Base-by-base conservation (phyloP, 176 grass and related monocot genomes). In the barley (Hordeum vulgare) region DNA sequence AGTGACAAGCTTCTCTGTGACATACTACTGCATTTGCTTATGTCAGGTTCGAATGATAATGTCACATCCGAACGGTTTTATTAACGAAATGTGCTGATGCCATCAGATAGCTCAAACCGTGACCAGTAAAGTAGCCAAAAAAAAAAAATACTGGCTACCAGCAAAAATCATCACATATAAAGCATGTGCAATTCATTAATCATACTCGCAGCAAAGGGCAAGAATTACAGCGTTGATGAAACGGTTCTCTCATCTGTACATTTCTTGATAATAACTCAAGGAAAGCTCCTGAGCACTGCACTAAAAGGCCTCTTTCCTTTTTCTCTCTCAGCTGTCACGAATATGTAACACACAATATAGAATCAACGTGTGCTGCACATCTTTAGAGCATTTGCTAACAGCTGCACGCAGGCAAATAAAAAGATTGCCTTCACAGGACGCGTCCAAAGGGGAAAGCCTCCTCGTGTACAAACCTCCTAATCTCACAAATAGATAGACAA, bases 361-460 rank as follows among this genome's bases (percentile, higher is more conserved):
- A 72, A 28, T 53, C 33, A 34, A 56, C 57, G 82, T 79, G 84
- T 61, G 47, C 75, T 68, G 61, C 47, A 59, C 5, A 24, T 74
- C 76, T 90, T 51, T 59, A 66, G 2, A 79, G 41, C 26, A 31
- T 27, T 27, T 39, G 25, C 79, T 47, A 59, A 35, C 28, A 25
- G 42, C 60, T 86, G 39, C 68, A 61, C 60, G 60, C 47, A 83
- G 88, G 88, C 84, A 83, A 90, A 79, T 83, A 86, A 90, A 90
- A 95, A 86, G 27, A 87, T 86, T 85, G 90, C 86, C 88, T 86
- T 78, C 79, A 83, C 66, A 83, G 42, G 62, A 84, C 61, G 39
- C 83, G 81, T 64, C 8, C 14, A 44, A 86, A 86, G n/a, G 82
- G 75, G 39, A 94, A n/a, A 4, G 31, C 31, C 31, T 33, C 77